Evolutionary conservation across 2,329 filamentous ascomycete genomes (phyloP).

Genomic region (Trichoderma gracile): DNA sequence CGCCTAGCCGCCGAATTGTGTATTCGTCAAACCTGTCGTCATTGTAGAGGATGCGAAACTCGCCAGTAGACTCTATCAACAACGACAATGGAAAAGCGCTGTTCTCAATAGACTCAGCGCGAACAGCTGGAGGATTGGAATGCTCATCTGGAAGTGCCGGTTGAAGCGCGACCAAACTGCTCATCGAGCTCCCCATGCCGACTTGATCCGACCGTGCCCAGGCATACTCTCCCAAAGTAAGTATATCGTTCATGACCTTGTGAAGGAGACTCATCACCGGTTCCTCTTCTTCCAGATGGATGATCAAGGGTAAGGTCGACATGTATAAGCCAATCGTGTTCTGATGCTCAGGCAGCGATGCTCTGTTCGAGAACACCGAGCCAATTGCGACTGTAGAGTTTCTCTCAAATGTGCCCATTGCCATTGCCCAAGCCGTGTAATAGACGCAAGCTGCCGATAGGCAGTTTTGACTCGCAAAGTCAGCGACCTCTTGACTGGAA

Average conservation of each 20-base stretch:
- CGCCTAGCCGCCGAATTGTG: slow-evolving; percentile 1
- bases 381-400: background rate
- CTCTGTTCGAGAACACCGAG: slow-evolving; percentile 23
- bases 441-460: slow-evolving; percentile 19
- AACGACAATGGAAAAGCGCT: background rate
- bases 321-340: slow-evolving; percentile 19
- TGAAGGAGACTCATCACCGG: background rate
- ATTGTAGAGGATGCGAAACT: slow-evolving; percentile 2
- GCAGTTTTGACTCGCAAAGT: background rate
- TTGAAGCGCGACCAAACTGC: slow-evolving; percentile 11
- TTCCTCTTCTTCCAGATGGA: slow-evolving; percentile 2
- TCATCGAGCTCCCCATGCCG: background rate
- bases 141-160: slow-evolving; percentile 5
- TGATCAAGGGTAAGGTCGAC: slow-evolving; percentile 15
- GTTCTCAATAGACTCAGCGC: background rate
- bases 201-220: slow-evolving; percentile 23
- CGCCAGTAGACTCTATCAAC: background rate
- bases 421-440: slow-evolving; percentile 25
- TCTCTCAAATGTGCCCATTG: slow-evolving; percentile 9
- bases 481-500: background rate
- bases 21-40: background rate
- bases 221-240: slow-evolving; percentile 13
- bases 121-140: background rate
- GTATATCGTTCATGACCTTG: slow-evolving; percentile 4
- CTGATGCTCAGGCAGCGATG: background rate